Evolutionary conservation across 257 asterid genomes (phyloP).

Genomic region (Primulina eburnea): DNA sequence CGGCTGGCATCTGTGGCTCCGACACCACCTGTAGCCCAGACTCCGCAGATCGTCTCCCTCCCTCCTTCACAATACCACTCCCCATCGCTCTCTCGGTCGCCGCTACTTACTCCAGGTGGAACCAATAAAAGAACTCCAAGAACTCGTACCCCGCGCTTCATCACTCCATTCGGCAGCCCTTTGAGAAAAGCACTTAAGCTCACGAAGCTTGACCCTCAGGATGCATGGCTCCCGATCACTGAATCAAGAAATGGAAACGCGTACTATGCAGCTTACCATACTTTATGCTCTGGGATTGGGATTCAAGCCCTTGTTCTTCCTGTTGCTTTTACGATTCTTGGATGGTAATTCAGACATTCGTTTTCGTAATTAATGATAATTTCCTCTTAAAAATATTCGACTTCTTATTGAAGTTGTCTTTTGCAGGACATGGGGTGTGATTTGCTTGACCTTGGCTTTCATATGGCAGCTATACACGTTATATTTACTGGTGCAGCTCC

Average conservation of each 20-base stretch:
- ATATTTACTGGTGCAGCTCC: slow-evolving; percentile 72
- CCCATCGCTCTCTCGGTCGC: slow-evolving; percentile 74
- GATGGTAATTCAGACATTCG: slow-evolving; percentile 48
- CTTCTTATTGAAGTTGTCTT: background rate
- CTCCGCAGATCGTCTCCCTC: slow-evolving; percentile 49
- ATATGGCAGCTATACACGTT: slow-evolving; percentile 90
- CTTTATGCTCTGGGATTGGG: slow-evolving; percentile 88
- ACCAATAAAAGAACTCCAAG: slow-evolving; percentile 46
- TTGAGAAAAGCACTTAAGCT: slow-evolving; percentile 65
- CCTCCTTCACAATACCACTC: slow-evolving; percentile 83
- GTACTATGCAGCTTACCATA: slow-evolving; percentile 79
- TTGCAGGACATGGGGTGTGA: slow-evolving; percentile 78
- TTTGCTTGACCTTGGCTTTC: slow-evolving; percentile 57
- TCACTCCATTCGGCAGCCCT: slow-evolving; percentile 79
- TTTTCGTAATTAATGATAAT: background rate
- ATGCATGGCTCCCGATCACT: slow-evolving; percentile 92
- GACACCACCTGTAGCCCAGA: slow-evolving; percentile 37
- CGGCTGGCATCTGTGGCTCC: slow-evolving; percentile 28
- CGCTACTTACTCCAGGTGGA: slow-evolving; percentile 53
- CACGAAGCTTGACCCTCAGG: slow-evolving; percentile 73
- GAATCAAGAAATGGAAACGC: slow-evolving; percentile 87
- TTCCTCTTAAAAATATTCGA: no score
- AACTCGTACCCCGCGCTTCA: slow-evolving; percentile 57
- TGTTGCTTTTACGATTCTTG: slow-evolving; percentile 87
- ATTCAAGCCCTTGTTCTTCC: slow-evolving; percentile 88